Conservation (phyloP, 192 early-diverging fungal genomes). For the Cladochytrium replicatum region DNA sequence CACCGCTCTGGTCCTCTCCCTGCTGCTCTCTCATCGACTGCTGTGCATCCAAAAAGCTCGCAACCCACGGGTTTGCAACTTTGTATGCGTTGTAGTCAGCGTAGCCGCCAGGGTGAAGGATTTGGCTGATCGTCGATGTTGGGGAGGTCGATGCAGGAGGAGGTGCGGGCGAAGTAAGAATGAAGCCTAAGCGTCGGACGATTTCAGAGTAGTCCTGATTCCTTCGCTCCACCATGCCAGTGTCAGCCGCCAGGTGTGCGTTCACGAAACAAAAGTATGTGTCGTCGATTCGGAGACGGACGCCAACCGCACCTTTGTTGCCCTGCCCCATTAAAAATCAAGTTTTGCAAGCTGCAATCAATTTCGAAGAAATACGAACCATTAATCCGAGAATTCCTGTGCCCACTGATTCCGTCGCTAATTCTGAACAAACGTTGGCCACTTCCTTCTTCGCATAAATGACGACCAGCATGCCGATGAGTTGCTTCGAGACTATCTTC, state of each 20-base stretch:
- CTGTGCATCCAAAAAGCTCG: constrained; percentile 13
- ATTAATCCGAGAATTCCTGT: constrained; percentile 56
- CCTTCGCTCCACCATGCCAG: constrained; percentile 60
- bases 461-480: constrained; percentile 82
- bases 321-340: constrained; percentile 43
- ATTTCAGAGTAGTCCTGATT: constrained; percentile 88
- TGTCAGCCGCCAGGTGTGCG: constrained; percentile 82
- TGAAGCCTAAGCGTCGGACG: constrained; percentile 59
- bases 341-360: background rate
- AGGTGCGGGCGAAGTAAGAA: constrained; percentile 1
- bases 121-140: background rate
- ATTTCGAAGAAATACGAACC: too few species aligned
- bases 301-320: constrained; percentile 89
- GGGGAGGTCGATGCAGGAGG: background rate
- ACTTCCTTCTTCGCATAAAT: constrained; percentile 59
- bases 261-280: constrained; percentile 82
- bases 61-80: constrained; percentile 33
- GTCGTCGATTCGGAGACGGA: constrained; percentile 66
- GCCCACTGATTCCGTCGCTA: constrained; percentile 59
- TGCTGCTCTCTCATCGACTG: background rate
- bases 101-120: constrained; percentile 6
- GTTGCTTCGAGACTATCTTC: constrained; percentile 69
- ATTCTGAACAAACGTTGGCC: constrained; percentile 41
- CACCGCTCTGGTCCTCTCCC: background rate
- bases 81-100: constrained; percentile 24